Conservation (phyloP, 345 rosid genomes). For the Geranium brycei region DNA sequence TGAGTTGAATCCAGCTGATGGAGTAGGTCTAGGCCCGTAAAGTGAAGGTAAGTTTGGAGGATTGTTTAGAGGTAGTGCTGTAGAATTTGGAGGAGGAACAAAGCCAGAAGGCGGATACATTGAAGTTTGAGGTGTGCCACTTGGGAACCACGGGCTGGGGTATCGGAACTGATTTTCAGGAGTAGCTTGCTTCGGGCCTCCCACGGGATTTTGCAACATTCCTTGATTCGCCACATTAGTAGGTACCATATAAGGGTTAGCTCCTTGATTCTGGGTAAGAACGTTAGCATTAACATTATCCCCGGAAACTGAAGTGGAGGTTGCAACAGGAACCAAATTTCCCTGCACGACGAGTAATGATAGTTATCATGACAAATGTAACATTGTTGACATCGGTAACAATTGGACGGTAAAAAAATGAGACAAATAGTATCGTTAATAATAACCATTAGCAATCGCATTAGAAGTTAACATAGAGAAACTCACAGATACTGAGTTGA, state of each 20-base stretch:
- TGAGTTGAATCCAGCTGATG: constrained; percentile 25
- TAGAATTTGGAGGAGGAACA: constrained; percentile 2
- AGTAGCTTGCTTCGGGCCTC: constrained; percentile 26
- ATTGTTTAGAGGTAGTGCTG: constrained; percentile 7
- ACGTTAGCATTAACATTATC: constrained; percentile 23
- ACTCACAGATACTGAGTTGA: constrained; percentile 79
- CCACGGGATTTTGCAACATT: constrained; percentile 15
- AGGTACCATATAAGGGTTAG: constrained; percentile 13
- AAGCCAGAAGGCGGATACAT: constrained; percentile 11
- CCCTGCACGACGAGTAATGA: constrained; percentile 32
- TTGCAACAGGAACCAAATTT: constrained; percentile 33
- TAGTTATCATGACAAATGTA: constrained; percentile 2
- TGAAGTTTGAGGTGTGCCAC: constrained; percentile 5
- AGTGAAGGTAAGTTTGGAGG: constrained; percentile 22
- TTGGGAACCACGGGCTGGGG: constrained; percentile 30
- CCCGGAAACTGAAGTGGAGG: constrained; percentile 23
- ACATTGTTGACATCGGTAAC: background rate
- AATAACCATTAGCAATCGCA: too few relatives aligned
- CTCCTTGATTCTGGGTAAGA: constrained; percentile 21
- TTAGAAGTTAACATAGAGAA: constrained; percentile 4
- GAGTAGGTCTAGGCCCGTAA: constrained; percentile 35
- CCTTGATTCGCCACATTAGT: constrained; percentile 17
- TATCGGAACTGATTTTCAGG: constrained; percentile 39
- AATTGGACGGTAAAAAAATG: background rate
- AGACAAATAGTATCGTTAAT: background rate